These are phyloP conservation scores for Termitomyces heimii DNA, from an alignment of 768 basidiomycete genomes.

Conservation along the genomic window DNA sequence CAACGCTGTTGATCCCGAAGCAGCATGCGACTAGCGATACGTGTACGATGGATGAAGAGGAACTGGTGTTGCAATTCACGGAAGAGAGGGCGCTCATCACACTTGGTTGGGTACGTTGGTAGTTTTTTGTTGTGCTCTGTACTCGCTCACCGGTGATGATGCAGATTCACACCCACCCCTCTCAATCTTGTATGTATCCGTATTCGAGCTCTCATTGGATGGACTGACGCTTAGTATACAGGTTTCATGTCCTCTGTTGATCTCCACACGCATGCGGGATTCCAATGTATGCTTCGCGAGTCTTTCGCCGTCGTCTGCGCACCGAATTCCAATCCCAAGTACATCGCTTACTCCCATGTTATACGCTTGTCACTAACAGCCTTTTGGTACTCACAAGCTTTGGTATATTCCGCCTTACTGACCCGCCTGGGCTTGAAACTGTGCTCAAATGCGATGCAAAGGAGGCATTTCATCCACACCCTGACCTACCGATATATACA, in stretches of 20 bases:
- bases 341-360: constrained; percentile 20
- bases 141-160: neutral
- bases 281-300: constrained; percentile 86
- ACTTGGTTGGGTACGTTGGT: constrained; percentile 76
- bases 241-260: constrained; percentile 95
- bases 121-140: neutral
- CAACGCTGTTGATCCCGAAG: constrained; percentile 81
- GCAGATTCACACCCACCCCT: constrained; percentile 90
- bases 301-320: constrained; percentile 93
- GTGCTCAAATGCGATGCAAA: constrained; percentile 63
- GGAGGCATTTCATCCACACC: constrained; percentile 84
- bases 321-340: constrained; percentile 73
- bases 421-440: constrained; percentile 75
- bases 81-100: constrained; percentile 78
- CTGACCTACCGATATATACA: constrained; percentile 80
- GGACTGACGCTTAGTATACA: constrained; percentile 15
- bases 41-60: constrained; percentile 91
- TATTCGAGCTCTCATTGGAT: neutral
- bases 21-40: constrained; percentile 87
- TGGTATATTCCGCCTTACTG: constrained; percentile 86
- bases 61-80: constrained; percentile 80
- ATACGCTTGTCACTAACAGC: neutral
- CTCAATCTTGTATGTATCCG: constrained; percentile 67
- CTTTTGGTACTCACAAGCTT: constrained; percentile 38
- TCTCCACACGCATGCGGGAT: constrained; percentile 85